Conservation (phyloP, 768 basidiomycete genomes). For the Suillus sp. region DNA sequence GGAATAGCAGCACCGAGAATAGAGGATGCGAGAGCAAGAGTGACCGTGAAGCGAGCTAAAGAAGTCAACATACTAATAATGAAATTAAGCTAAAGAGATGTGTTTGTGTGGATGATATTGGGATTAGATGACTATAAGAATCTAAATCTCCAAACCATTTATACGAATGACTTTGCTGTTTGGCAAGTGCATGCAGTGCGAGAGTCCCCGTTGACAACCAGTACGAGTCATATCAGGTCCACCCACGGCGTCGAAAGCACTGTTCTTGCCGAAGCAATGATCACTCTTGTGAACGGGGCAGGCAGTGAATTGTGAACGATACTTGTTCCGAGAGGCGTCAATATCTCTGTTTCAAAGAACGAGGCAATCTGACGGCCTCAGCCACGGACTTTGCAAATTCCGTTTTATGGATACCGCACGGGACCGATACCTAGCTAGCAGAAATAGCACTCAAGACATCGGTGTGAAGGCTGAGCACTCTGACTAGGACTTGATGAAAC, state of each 20-base stretch:
- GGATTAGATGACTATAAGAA: not conserved
- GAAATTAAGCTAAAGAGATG: not conserved
- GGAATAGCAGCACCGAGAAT: slow-evolving; percentile 21
- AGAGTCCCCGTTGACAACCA: slow-evolving; percentile 1
- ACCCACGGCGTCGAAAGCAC: not conserved
- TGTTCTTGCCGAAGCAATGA: not conserved
- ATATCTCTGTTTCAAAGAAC: not conserved
- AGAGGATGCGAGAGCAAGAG: slow-evolving; percentile 17
- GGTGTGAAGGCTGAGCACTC: not conserved
- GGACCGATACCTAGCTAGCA: not conserved
- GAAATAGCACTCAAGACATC: not conserved
- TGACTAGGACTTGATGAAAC: not conserved
- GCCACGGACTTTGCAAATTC: not conserved
- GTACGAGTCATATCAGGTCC: not conserved
- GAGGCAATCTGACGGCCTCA: not conserved
- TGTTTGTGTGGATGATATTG: not conserved
- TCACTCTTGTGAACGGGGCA: not conserved
- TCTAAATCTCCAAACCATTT: not conserved
- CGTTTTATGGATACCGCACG: too few species aligned
- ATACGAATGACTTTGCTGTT: not conserved
- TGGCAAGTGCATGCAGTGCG: not conserved
- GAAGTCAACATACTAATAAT: not conserved
- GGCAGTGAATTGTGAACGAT: not conserved
- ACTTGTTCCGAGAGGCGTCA: not conserved
- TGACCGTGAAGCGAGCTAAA: not conserved